phyloP scores from a whole-genome alignment of 768 basidiomycete species.

The Pisolithus orientalis region DNA sequence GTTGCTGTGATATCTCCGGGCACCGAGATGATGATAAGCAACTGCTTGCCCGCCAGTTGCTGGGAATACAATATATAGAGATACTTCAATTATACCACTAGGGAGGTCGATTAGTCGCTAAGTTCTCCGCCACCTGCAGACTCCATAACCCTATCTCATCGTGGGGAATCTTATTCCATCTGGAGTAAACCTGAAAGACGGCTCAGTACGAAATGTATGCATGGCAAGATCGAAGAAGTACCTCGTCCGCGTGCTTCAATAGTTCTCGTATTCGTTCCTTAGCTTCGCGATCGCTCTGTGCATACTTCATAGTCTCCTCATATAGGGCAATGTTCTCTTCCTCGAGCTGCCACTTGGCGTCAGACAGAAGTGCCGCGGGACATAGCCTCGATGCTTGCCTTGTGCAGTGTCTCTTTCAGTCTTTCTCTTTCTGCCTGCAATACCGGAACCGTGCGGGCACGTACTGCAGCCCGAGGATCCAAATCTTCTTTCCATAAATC shows the following conservation, averaged over 20 bases:
- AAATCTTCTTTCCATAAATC: slow-evolving; percentile 65
- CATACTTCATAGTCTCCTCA: slow-evolving; percentile 45
- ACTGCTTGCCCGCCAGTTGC: background rate
- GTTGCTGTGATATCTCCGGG: slow-evolving; percentile 23
- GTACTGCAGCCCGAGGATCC: slow-evolving; percentile 54
- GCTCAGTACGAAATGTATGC: slow-evolving; percentile 4
- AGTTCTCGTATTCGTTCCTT: slow-evolving; percentile 41
- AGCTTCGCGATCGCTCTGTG: slow-evolving; percentile 37
- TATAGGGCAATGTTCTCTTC: slow-evolving; percentile 46
- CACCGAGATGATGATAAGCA: background rate
- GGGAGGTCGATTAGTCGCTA: slow-evolving; percentile 23
- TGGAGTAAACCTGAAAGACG: slow-evolving; percentile 35
- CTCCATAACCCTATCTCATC: slow-evolving; percentile 58
- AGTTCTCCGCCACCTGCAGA: slow-evolving; percentile 32
- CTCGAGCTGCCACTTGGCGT: slow-evolving; percentile 41
- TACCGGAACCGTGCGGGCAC: slow-evolving; percentile 58
- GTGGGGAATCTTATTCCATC: slow-evolving; percentile 50
- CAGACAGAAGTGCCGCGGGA: background rate
- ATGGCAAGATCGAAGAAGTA: slow-evolving; percentile 25
- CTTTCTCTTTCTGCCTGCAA: slow-evolving; percentile 39
- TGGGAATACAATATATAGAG: background rate
- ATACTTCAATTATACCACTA: background rate
- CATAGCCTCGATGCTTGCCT: slow-evolving; percentile 22
- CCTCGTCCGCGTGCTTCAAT: slow-evolving; percentile 50
- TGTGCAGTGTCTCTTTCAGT: slow-evolving; percentile 31